Conservation (phyloP, 228 moss, liverwort and hornwort species). For the Sphagnum magellanicum region DNA sequence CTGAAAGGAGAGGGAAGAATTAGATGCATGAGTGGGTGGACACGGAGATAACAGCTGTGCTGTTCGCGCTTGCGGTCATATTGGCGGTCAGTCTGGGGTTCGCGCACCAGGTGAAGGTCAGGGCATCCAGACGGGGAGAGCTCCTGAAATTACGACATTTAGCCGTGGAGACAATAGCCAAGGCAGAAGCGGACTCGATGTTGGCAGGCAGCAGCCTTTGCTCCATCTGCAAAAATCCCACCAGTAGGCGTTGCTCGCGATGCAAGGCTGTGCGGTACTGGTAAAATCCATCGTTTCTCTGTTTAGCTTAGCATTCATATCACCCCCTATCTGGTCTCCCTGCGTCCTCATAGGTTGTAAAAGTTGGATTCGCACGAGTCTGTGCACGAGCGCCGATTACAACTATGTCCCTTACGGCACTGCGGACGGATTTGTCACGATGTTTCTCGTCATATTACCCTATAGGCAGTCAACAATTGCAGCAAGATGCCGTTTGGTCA, state of each 20-base stretch:
- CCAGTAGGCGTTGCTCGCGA: slow-evolving; percentile 73
- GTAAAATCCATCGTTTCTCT: slow-evolving; percentile 16
- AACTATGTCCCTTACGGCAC: neutral
- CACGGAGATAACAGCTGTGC: slow-evolving; percentile 62
- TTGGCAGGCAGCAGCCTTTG: slow-evolving; percentile 55
- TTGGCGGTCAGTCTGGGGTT: slow-evolving; percentile 44
- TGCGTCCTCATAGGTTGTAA: neutral
- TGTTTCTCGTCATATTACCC: neutral
- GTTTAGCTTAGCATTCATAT: no score
- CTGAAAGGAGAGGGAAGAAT: slow-evolving; percentile 23
- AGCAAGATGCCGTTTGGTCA: neutral
- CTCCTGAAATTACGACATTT: slow-evolving; percentile 27
- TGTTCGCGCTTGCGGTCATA: slow-evolving; percentile 51
- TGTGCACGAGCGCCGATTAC: neutral
- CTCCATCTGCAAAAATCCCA: slow-evolving; percentile 51
- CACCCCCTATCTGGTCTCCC: no score
- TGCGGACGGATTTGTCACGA: neutral
- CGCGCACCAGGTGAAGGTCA: slow-evolving; percentile 32
- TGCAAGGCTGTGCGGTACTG: slow-evolving; percentile 87
- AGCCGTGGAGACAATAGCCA: slow-evolving; percentile 13
- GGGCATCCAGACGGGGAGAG: slow-evolving; percentile 25
- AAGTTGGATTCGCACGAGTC: neutral
- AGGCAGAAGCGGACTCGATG: slow-evolving; percentile 60
- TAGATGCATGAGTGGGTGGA: slow-evolving; percentile 99
- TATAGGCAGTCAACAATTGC: neutral